Conservation (phyloP, 495 filamentous ascomycete genomes). For the Daldinia grandis region DNA sequence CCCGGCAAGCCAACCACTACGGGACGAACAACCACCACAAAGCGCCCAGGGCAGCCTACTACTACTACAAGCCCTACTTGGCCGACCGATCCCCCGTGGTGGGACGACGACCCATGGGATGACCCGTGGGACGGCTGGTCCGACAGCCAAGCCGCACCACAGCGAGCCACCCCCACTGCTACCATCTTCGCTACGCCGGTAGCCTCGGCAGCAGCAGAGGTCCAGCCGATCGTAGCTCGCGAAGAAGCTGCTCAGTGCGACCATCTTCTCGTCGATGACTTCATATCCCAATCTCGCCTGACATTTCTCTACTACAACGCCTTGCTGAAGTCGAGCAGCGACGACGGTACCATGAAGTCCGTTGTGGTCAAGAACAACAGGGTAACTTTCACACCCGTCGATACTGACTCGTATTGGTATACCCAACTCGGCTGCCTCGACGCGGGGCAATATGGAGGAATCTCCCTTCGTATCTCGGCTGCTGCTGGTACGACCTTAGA, state of each 20-base stretch:
- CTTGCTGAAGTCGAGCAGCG: conserved; percentile 63
- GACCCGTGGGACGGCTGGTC: conserved; percentile 12
- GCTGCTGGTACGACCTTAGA: conserved; percentile 62
- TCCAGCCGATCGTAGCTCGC: conserved; percentile 15
- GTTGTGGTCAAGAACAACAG: conserved; percentile 62
- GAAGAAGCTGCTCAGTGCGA: conserved; percentile 53
- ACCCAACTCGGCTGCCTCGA: conserved; percentile 65
- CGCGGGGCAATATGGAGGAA: conserved; percentile 63
- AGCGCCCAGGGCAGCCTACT: conserved; percentile 19
- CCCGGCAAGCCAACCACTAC: conserved; percentile 1
- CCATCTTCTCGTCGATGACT: conserved; percentile 67
- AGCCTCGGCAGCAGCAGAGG: not conserved
- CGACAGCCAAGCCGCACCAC: conserved; percentile 4
- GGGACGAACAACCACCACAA: conserved; percentile 14
- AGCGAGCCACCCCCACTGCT: conserved; percentile 24
- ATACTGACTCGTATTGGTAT: conserved; percentile 66
- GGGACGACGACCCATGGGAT: conserved; percentile 38
- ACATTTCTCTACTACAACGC: conserved; percentile 73
- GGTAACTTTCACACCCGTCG: conserved; percentile 61
- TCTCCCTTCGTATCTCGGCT: conserved; percentile 67
- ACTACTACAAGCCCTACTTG: conserved; percentile 13
- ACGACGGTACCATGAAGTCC: conserved; percentile 68
- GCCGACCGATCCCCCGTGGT: conserved; percentile 31
- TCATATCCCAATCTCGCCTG: conserved; percentile 68
- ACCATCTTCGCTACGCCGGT: not conserved